These are phyloP conservation scores for Globisporangium spiculum DNA, from an alignment of 352 stramenopile genomes.

Conservation along the genomic window DNA sequence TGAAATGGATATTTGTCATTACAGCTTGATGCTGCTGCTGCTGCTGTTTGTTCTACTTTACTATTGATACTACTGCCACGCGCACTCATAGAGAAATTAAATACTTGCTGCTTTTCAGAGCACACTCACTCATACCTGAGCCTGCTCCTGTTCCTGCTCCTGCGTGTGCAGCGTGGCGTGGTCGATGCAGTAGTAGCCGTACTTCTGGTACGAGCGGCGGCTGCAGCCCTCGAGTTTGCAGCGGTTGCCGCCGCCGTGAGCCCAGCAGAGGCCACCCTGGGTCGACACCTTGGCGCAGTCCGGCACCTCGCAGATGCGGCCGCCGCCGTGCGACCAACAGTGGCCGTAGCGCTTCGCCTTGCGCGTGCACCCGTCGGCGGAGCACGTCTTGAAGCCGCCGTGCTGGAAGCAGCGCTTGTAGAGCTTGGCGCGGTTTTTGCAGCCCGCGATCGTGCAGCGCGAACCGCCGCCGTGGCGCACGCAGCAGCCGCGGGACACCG, in stretches of 20 bases:
- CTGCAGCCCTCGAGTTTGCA: slow-evolving; percentile 62
- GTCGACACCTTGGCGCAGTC: slow-evolving; percentile 66
- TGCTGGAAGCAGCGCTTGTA: slow-evolving; percentile 80
- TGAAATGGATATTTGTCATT: background rate
- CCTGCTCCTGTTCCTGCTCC: background rate
- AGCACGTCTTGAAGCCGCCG: slow-evolving; percentile 67
- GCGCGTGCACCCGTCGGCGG: slow-evolving; percentile 53
- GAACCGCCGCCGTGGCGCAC: slow-evolving; percentile 39
- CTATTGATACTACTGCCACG: slow-evolving; percentile 3
- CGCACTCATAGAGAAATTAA: slow-evolving; percentile 8
- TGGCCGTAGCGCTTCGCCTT: slow-evolving; percentile 82
- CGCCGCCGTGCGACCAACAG: slow-evolving; percentile 74
- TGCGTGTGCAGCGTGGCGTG: slow-evolving; percentile 28
- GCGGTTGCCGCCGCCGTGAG: slow-evolving; percentile 76
- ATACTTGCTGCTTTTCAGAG: background rate
- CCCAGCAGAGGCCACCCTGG: slow-evolving; percentile 70
- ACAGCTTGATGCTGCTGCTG: background rate
- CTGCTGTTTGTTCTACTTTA: background rate
- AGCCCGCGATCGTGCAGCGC: slow-evolving; percentile 43
- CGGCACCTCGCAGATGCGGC: slow-evolving; percentile 56
- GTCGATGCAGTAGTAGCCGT: slow-evolving; percentile 66
- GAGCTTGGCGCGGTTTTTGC: slow-evolving; percentile 68
- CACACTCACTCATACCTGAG: background rate
- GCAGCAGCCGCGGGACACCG: slow-evolving; percentile 34
- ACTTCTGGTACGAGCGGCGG: slow-evolving; percentile 76